Conservation (phyloP, 345 rosid genomes). For the Citrus unshiu region DNA sequence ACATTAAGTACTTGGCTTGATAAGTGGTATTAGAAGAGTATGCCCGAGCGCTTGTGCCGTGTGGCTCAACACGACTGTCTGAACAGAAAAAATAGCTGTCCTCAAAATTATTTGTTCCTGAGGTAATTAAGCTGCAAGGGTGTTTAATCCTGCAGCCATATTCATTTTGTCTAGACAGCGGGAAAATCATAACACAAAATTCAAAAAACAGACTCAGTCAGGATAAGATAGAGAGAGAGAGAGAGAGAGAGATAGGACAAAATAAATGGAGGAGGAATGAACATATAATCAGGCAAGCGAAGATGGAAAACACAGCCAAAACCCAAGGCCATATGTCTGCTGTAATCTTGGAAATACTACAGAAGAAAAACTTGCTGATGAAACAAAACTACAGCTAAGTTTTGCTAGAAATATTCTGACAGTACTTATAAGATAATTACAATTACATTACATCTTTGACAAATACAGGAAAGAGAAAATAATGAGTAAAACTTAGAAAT, state of each 20-base stretch:
- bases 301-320: not conserved
- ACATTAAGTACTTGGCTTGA: not conserved
- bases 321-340: not conserved
- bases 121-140: not conserved
- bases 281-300: not conserved
- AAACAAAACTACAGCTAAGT: slow-evolving; percentile 1
- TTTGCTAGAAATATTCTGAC: not conserved
- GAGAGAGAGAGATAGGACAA: not conserved
- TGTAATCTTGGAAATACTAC: not conserved
- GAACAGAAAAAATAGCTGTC: not conserved
- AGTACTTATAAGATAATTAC: not conserved
- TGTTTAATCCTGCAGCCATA: not conserved
- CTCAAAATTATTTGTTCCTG: not conserved
- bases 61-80: not conserved
- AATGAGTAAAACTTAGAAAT: not conserved
- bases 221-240: not conserved
- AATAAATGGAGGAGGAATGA: not conserved
- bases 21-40: not conserved
- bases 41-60: not conserved
- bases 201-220: not conserved
- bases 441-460: slow-evolving; percentile 10
- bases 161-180: not conserved
- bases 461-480: not conserved
- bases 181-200: not conserved
- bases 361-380: not conserved